Conservation (phyloP, 208 protist genomes). For the Trypanosomatidae sp. region DNA sequence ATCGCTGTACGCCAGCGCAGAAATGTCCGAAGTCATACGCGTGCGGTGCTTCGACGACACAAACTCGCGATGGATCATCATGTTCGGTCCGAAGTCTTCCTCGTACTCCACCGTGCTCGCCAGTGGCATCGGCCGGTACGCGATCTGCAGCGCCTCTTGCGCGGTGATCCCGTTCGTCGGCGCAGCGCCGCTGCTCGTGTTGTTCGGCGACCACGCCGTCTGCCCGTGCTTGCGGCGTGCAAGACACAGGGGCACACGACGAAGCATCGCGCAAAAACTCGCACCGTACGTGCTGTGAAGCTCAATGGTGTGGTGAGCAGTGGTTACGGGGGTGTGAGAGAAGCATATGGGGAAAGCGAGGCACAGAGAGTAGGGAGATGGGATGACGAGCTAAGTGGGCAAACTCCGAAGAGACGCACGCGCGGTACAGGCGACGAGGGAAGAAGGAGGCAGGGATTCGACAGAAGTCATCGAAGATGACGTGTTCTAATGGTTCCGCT, state of each 20-base stretch:
- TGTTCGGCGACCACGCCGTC: slow-evolving; percentile 75
- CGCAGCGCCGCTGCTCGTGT: slow-evolving; percentile 54
- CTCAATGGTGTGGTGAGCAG: neutral
- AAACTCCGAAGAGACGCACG: neutral
- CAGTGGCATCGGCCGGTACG: slow-evolving; percentile 82
- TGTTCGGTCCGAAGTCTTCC: slow-evolving; percentile 81
- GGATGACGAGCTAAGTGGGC: neutral
- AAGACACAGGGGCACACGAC: slow-evolving; percentile 7
- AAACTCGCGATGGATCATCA: slow-evolving; percentile 90
- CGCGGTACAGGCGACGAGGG: neutral
- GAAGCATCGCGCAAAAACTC: slow-evolving; percentile 28
- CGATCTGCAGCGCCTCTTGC: slow-evolving; percentile 78
- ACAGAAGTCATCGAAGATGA: neutral
- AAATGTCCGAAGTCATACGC: slow-evolving; percentile 57
- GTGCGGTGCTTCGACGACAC: slow-evolving; percentile 63
- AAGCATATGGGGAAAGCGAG: neutral
- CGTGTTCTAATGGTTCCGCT: neutral
- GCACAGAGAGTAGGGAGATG: neutral
- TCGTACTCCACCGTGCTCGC: slow-evolving; percentile 84
- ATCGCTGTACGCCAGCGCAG: slow-evolving; percentile 74
- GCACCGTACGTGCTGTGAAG: neutral
- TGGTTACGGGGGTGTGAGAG: neutral
- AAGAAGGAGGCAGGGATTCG: neutral
- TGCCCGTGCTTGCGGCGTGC: slow-evolving; percentile 70
- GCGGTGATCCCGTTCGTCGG: slow-evolving; percentile 72